These are phyloP conservation scores for Psidium guajava DNA, from an alignment of 345 rosid species.

Conservation along the genomic window DNA sequence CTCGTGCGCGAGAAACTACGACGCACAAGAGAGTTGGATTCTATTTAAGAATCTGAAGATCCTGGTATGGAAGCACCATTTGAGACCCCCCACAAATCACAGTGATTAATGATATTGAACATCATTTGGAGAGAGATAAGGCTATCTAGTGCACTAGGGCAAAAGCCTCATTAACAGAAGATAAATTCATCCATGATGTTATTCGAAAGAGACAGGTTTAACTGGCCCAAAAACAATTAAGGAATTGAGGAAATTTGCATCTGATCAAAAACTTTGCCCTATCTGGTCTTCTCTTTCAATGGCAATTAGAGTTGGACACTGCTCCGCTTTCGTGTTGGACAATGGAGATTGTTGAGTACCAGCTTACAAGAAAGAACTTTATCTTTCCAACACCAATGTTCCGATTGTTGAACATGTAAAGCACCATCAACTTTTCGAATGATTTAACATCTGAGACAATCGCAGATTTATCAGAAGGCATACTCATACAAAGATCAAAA, in stretches of 20 bases:
- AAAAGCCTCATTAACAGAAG: background rate
- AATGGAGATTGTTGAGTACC: background rate
- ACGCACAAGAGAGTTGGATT: background rate
- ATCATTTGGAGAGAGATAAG: background rate
- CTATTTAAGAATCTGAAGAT: background rate
- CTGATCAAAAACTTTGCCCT: background rate
- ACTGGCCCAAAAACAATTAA: background rate
- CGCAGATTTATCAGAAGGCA: background rate
- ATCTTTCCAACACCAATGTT: background rate
- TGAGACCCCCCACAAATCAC: background rate
- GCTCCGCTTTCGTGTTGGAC: background rate
- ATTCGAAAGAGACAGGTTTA: background rate
- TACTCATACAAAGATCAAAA: background rate
- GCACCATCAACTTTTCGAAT: background rate
- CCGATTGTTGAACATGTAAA: background rate
- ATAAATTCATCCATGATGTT: background rate
- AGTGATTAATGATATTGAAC: background rate
- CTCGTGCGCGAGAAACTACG: background rate
- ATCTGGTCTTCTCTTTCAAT: background rate
- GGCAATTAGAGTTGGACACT: background rate
- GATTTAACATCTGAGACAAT: background rate
- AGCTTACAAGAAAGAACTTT: background rate
- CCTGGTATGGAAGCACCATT: background rate
- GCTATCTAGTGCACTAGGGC: background rate
- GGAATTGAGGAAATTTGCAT: background rate